Evolutionary conservation across 805 yeast species (phyloP).

Genomic region (Kodamaea laetipori): DNA sequence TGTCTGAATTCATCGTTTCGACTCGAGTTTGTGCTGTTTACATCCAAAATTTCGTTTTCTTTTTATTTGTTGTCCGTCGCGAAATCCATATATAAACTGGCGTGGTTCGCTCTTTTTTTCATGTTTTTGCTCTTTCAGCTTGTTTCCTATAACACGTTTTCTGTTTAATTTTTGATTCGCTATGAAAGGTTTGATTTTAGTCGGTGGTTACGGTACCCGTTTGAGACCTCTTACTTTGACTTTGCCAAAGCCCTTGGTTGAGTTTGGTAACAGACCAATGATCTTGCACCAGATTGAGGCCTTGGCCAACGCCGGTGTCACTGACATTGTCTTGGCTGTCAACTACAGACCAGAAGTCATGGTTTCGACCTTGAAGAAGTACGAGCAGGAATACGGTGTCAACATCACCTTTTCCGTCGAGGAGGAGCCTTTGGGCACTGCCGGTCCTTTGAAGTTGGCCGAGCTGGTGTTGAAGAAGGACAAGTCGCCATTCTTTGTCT

Average conservation of each 20-base stretch:
- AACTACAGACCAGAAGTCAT: constrained; percentile 99
- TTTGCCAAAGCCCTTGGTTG: constrained; percentile 94
- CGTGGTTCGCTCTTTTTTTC: not conserved
- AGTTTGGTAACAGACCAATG: constrained; percentile 99
- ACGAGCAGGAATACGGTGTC: constrained; percentile 94
- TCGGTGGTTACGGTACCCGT: constrained; percentile 99
- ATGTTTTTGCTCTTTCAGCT: constrained; percentile 11
- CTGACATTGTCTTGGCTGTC: constrained; percentile 97
- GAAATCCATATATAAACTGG: constrained; percentile 7
- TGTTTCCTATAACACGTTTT: constrained; percentile 15
- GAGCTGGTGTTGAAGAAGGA: constrained; percentile 92
- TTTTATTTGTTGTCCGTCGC: constrained; percentile 4
- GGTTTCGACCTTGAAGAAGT: constrained; percentile 92
- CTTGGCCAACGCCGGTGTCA: constrained; percentile 96
- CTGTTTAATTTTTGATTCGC: constrained; percentile 3
- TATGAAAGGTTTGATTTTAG: constrained; percentile 97
- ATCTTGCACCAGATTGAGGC: constrained; percentile 98
- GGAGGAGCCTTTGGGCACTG: constrained; percentile 99
- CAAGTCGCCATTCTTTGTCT: constrained; percentile 93
- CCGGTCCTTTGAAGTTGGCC: constrained; percentile 98
- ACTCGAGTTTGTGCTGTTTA: constrained; percentile 2
- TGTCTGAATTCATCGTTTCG: constrained; percentile 5
- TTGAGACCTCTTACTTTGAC: constrained; percentile 97
- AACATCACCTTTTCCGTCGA: constrained; percentile 95
- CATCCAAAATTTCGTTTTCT: constrained; percentile 1